A percentile compares a stretch with the other conserved stretches of the same genome.
These are phyloP conservation scores for Aspergillus pseudotamarii DNA, from an alignment of 2,329 filamentous ascomycete genomes.

Conservation along the genomic window DNA sequence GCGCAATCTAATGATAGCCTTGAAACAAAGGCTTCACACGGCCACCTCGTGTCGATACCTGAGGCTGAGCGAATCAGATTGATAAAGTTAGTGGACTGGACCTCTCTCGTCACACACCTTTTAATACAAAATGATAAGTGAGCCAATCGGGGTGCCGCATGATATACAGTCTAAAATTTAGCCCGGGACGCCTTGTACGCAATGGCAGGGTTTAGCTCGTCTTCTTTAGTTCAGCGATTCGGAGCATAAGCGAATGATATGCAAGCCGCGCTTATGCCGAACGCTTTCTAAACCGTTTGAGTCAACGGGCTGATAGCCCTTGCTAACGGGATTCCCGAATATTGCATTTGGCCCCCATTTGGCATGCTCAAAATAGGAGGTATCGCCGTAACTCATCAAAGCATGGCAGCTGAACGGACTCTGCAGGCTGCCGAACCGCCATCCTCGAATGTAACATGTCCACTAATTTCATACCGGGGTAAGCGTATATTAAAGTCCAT, in stretches of 20 bases:
- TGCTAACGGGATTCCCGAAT: neutral
- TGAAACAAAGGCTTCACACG: neutral
- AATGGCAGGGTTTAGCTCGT: neutral
- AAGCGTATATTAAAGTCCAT: neutral
- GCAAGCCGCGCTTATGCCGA: neutral
- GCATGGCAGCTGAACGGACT: neutral
- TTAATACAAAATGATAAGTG: neutral
- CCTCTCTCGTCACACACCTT: neutral
- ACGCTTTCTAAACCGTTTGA: neutral
- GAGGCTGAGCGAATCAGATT: constrained; percentile 10
- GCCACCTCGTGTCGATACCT: constrained; percentile 7
- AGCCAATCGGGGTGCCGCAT: neutral
- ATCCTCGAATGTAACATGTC: neutral
- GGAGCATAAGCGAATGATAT: neutral
- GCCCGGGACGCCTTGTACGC: neutral
- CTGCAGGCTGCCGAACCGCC: neutral
- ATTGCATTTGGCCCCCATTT: neutral
- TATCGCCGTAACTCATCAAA: neutral
- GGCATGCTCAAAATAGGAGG: neutral
- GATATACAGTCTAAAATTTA: neutral
- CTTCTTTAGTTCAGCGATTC: neutral
- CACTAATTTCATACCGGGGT: neutral
- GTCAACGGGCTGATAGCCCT: neutral
- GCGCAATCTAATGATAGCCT: neutral
- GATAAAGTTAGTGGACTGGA: neutral